Evolutionary conservation across 192 early-diverging fungal species (phyloP), one percentile per base, ranked within the genome.

Genomic region (Entomortierella parvispora): DNA sequence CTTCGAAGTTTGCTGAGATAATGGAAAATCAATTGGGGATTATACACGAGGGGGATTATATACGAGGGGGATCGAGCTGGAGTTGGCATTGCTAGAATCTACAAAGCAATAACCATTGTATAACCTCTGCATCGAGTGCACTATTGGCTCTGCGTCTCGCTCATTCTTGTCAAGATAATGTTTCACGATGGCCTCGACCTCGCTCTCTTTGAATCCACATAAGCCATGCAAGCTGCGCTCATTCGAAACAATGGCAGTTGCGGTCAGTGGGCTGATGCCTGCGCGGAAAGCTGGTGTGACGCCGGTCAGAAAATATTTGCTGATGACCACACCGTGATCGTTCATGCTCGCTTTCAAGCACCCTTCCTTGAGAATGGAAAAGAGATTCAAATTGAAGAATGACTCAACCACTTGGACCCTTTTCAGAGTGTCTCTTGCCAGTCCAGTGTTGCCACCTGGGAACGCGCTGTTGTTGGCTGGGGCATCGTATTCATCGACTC

Each of bases 101-200:
- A 51, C 68, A 70, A 80, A 80, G 51, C 37, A 59, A 71, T 80
- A 80, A 60, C 62, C 78, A 71, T 71, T 71, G 68, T 70, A 71
- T 23, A 80, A 40, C 58, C 53, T 79, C 25, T 47, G 53, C 31
- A 71, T 70, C 15, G 53, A 49, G 53, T 70, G 47, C 44, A 68
- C 29, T 49, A 77, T 48, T 53, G 40, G 28, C 40, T 53, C 64
- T 44, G 65, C 47, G 23, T 60, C 65, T 54, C 68, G 55, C 44
- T 61, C 58, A 46, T 76, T 52, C 65, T 60, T 66, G 51, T 29
- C 15, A 74, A 80, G 49, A 62, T 71, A 80, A 52, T 58, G 58
- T 46, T 71, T 58, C 58, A 71, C 62, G 59, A 80, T 64, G 62
- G 68, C 69, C 61, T 51, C 66, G 77, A 80, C 77, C 52, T 80